Conservation (phyloP, 345 rosid species). For the Lepidium africanum region DNA sequence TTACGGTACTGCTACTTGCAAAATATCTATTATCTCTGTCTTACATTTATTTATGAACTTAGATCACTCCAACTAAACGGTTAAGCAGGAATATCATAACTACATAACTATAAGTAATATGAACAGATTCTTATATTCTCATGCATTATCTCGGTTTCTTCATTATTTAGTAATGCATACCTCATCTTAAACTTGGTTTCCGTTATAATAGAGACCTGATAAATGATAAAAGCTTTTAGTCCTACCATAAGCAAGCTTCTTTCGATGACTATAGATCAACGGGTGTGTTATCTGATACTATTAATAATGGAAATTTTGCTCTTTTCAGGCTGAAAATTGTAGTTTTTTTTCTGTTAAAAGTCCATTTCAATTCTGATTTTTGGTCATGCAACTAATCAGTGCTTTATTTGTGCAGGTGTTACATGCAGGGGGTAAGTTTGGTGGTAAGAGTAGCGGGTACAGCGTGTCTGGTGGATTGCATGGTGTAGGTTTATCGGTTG, state of each 20-base stretch:
- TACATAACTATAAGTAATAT: background rate
- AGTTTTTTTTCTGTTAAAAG: background rate
- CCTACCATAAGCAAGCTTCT: background rate
- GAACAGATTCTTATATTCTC: background rate
- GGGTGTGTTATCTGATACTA: background rate
- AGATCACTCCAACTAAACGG: background rate
- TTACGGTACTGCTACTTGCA: conserved; percentile 57
- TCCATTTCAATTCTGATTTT: background rate
- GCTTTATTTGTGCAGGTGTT: conserved; percentile 50
- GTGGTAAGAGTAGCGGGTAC: conserved; percentile 94
- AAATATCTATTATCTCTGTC: background rate
- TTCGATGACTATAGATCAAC: background rate
- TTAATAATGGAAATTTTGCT: background rate
- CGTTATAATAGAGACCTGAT: background rate
- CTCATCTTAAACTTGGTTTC: background rate
- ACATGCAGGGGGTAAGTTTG: conserved; percentile 99
- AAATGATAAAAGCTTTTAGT: background rate
- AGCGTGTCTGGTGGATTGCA: conserved; percentile 94
- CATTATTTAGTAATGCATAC: background rate
- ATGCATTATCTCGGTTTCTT: background rate
- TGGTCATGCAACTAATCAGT: background rate
- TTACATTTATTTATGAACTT: background rate
- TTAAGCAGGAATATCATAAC: background rate
- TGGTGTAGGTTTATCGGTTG: conserved; percentile 98
- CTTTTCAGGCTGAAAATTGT: background rate